Percentiles rank a stretch among this genome's conserved stretches.
phyloP scores from a whole-genome alignment of 306 rosid genomes.

The Medicago arabica region DNA sequence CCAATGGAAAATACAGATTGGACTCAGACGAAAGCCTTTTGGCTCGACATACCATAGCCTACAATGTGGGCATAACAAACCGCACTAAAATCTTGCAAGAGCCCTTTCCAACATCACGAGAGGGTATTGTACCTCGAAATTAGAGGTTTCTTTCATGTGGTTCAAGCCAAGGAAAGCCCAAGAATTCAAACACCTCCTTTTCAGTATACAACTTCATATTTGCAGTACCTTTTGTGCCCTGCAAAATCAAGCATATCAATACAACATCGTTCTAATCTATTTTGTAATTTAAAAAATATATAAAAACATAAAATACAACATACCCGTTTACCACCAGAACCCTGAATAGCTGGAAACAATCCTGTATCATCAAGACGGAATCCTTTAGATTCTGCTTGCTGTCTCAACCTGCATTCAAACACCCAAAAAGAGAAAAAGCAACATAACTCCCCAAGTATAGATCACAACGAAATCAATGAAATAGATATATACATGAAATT shows the following conservation, averaged over 20 bases:
- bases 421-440: conserved; percentile 1
- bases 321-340: conserved; percentile 79
- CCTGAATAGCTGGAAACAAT: conserved; percentile 71
- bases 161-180: conserved; percentile 89
- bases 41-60: too few species aligned
- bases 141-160: conserved; percentile 86
- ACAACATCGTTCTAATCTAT: background rate
- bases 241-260: conserved; percentile 39
- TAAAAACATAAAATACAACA: background rate
- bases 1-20: too few species aligned
- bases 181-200: conserved; percentile 81
- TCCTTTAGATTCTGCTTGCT: conserved; percentile 88
- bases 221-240: conserved; percentile 76
- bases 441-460: background rate
- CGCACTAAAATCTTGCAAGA: conserved; percentile 13
- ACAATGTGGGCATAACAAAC: background rate
- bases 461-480: conserved; percentile 16
- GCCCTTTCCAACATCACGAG: conserved; percentile 12
- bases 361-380: conserved; percentile 93
- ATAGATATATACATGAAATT: background rate
- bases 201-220: conserved; percentile 78
- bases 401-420: conserved; percentile 71
- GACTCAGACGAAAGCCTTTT: too few species aligned
- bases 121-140: conserved; percentile 25
- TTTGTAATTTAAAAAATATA: too few species aligned